Conservation (phyloP, 2,329 filamentous ascomycete species). For the Colletotrichum gigasporum region DNA sequence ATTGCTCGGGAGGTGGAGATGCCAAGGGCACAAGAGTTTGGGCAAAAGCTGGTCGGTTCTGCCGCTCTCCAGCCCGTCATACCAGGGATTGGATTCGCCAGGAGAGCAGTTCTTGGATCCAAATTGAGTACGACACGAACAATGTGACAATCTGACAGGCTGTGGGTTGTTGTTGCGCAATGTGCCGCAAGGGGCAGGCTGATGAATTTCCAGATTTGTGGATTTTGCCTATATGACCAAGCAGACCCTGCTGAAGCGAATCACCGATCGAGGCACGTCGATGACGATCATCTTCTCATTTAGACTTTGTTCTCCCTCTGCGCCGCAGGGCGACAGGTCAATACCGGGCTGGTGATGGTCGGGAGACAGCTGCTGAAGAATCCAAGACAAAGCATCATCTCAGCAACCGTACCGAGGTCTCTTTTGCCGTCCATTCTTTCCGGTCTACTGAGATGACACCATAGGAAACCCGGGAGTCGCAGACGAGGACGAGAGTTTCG, state of each 20-base stretch:
- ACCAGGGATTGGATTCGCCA: no score
- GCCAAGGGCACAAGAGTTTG: not conserved
- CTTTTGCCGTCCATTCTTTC: no score
- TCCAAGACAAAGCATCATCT: not conserved
- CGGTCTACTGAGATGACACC: no score
- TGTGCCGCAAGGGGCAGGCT: slow-evolving; percentile 10
- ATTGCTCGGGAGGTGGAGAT: not conserved
- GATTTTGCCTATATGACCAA: slow-evolving; percentile 2
- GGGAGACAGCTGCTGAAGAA: not conserved
- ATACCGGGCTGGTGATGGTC: not conserved
- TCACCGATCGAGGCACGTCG: not conserved
- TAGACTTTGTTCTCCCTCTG: not conserved
- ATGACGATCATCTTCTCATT: not conserved
- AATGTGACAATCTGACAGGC: slow-evolving; percentile 12
- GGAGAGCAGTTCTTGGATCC: not conserved
- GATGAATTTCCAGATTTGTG: slow-evolving; percentile 12
- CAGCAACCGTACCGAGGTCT: no score
- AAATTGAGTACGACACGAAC: slow-evolving; percentile 6
- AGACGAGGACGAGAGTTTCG: not conserved
- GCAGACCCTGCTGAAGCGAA: not conserved
- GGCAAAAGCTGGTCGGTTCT: not conserved
- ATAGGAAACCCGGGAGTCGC: no score
- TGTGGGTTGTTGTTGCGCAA: slow-evolving; percentile 15
- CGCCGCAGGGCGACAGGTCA: not conserved
- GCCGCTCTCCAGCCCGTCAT: not conserved